Percentiles rank a stretch among this genome's conserved stretches.
These are phyloP conservation scores for Cucurbita pepo DNA, from an alignment of 306 rosid genomes.

Conservation along the genomic window DNA sequence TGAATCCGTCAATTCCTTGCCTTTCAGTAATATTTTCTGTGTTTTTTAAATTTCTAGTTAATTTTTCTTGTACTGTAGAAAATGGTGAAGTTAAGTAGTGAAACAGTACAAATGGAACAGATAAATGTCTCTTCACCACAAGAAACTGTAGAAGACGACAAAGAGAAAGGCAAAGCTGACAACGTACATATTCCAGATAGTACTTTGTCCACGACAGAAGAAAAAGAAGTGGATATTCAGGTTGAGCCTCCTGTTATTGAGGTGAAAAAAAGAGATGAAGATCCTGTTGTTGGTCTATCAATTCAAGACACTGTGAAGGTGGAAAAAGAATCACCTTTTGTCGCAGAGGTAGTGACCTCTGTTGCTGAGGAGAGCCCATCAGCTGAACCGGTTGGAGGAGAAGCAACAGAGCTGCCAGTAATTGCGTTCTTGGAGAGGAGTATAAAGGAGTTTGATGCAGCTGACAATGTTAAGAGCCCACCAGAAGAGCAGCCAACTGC, in stretches of 20 bases:
- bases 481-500: slow-evolving; percentile 1
- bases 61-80: not conserved
- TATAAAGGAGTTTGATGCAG: not conserved
- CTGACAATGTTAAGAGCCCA: slow-evolving; percentile 1
- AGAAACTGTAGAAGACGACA: slow-evolving; percentile 4
- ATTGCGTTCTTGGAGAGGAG: not conserved
- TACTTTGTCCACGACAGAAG: not conserved
- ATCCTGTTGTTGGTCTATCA: not conserved
- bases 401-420: not conserved
- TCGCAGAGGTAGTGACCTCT: not conserved
- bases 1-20: not conserved
- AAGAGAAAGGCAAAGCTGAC: not conserved
- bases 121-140: not conserved
- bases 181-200: not conserved
- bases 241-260: not conserved
- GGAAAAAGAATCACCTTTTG: not conserved
- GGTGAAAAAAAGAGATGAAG: not conserved
- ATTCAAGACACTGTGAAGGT: not conserved
- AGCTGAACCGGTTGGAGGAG: not conserved
- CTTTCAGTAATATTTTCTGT: not conserved
- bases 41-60: not conserved
- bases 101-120: not conserved
- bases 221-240: not conserved
- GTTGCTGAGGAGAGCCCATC: not conserved
- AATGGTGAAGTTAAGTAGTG: not conserved